These are phyloP conservation scores for Rugosomyces carneus DNA, from an alignment of 1,284 basidiomycete species.

Conservation along the genomic window DNA sequence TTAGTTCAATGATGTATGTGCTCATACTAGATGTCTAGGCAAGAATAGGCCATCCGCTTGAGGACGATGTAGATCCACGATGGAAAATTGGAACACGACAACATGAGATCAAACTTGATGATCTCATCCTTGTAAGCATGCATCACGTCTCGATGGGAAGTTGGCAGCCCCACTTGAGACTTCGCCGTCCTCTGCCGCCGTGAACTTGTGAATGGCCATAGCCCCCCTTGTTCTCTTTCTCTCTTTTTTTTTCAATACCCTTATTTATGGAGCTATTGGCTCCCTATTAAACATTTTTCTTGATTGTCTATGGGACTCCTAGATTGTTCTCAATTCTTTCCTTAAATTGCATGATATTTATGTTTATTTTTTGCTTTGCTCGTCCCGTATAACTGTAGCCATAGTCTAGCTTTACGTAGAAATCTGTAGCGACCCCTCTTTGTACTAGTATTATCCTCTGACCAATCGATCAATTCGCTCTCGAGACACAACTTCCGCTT, in stretches of 20 bases:
- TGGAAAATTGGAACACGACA: slow-evolving; percentile 54
- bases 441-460: too few species aligned
- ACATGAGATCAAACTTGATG: slow-evolving; percentile 49
- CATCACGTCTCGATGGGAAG: slow-evolving; percentile 75
- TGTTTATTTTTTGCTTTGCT: background rate
- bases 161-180: slow-evolving; percentile 71
- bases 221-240: background rate
- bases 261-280: background rate
- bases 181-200: slow-evolving; percentile 29
- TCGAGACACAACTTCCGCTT: too few species aligned
- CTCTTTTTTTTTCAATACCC: background rate
- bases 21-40: slow-evolving; percentile 31
- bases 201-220: slow-evolving; percentile 2
- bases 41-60: slow-evolving; percentile 40
- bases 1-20: background rate
- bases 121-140: slow-evolving; percentile 65
- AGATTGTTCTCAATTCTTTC: background rate
- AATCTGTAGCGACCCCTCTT: background rate
- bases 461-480: too few species aligned
- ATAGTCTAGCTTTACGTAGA: background rate
- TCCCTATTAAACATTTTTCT: background rate
- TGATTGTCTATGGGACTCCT: background rate
- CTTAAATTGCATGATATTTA: background rate
- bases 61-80: slow-evolving; percentile 48
- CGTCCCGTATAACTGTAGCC: background rate